phyloP scores from a whole-genome alignment of 805 yeast species.

The Ogataea angusta region DNA sequence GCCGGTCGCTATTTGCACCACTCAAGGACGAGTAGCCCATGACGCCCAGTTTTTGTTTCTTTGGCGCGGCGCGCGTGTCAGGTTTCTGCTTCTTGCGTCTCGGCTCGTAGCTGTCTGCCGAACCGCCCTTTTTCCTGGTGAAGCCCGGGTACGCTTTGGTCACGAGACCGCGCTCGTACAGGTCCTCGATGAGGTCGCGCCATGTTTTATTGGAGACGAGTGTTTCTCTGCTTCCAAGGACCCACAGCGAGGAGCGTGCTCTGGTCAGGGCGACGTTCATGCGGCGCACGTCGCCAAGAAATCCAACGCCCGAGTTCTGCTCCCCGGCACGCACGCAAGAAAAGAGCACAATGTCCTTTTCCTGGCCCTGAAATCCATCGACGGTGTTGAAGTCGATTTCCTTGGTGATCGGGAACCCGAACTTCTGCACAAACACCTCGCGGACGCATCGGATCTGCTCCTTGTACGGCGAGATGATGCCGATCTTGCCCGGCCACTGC shows the following conservation, averaged over 20 bases:
- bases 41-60: constrained; percentile 4
- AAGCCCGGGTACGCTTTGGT: constrained; percentile 26
- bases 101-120: background rate
- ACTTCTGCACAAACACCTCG: constrained; percentile 51
- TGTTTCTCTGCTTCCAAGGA: constrained; percentile 75
- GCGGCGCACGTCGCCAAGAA: constrained; percentile 85
- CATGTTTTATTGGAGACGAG: constrained; percentile 67
- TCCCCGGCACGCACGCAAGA: constrained; percentile 92
- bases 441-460: constrained; percentile 71
- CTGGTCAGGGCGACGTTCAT: constrained; percentile 97
- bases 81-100: background rate
- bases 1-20: background rate
- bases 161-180: constrained; percentile 43
- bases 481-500: constrained; percentile 70
- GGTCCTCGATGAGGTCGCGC: constrained; percentile 66
- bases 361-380: constrained; percentile 98
- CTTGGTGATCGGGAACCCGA: constrained; percentile 60
- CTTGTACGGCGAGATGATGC: constrained; percentile 92
- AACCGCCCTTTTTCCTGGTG: constrained; percentile 10
- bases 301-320: constrained; percentile 69
- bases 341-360: constrained; percentile 87
- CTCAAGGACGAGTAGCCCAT: constrained; percentile 5
- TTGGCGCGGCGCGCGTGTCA: background rate
- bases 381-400: constrained; percentile 89
- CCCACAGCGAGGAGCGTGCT: constrained; percentile 90